phyloP scores from a whole-genome alignment of 2,329 filamentous ascomycete genomes.

The Phoma sp. region DNA sequence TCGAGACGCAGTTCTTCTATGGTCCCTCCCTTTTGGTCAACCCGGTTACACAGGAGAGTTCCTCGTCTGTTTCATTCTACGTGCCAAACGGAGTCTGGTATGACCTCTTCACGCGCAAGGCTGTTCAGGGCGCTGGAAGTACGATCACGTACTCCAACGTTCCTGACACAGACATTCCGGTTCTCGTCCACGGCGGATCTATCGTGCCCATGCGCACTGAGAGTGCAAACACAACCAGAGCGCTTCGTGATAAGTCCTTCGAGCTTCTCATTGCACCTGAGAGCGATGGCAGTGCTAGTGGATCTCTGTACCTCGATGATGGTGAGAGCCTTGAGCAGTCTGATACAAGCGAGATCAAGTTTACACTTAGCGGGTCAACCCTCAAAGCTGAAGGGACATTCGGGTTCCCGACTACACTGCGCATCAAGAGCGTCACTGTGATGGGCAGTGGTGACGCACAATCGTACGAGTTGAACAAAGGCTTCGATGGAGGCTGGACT shows the following conservation, averaged over 20 bases:
- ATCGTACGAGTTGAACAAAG: slow-evolving; percentile 35
- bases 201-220: slow-evolving; percentile 66
- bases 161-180: slow-evolving; percentile 62
- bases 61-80: slow-evolving; percentile 62
- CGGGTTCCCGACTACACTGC: slow-evolving; percentile 52
- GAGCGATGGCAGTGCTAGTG: slow-evolving; percentile 67
- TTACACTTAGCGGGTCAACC: slow-evolving; percentile 63
- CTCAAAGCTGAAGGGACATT: slow-evolving; percentile 64
- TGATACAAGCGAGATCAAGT: slow-evolving; percentile 64
- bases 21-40: slow-evolving; percentile 64
- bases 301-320: slow-evolving; percentile 79
- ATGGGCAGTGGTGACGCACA: slow-evolving; percentile 25
- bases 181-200: slow-evolving; percentile 69
- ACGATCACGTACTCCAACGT: slow-evolving; percentile 57
- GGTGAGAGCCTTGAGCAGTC: slow-evolving; percentile 71
- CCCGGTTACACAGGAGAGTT: slow-evolving; percentile 61
- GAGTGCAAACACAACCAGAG: slow-evolving; percentile 68
- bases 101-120: slow-evolving; percentile 44
- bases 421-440: slow-evolving; percentile 34
- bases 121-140: slow-evolving; percentile 48
- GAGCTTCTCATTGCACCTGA: slow-evolving; percentile 74
- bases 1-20: slow-evolving; percentile 66
- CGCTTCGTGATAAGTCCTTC: slow-evolving; percentile 70
- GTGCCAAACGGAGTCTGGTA: slow-evolving; percentile 64
- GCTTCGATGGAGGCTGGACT: slow-evolving; percentile 31